These are phyloP conservation scores for Diaporthe nobilis DNA, from an alignment of 2,329 filamentous ascomycete species.

Conservation along the genomic window DNA sequence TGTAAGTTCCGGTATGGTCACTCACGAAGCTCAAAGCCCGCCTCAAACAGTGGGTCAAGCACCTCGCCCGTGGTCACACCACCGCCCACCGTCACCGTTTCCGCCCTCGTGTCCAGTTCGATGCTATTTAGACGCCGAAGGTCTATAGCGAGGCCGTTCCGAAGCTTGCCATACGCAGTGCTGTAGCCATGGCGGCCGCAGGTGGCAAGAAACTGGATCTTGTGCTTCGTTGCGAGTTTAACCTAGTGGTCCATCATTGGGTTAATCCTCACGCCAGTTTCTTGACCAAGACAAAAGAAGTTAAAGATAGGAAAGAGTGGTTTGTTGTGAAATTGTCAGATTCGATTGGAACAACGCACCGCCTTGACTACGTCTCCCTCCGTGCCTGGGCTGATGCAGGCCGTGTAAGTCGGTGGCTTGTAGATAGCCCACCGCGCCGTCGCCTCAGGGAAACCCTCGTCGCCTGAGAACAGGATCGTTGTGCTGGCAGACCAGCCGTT, in stretches of 20 bases:
- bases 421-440: too few species aligned
- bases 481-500: too few species aligned
- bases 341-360: too few species aligned
- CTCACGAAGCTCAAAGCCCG: background rate
- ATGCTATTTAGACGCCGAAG: background rate
- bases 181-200: slow-evolving; percentile 14
- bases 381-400: too few species aligned
- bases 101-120: background rate
- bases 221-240: background rate
- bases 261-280: too few species aligned
- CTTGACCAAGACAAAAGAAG: too few species aligned
- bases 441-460: too few species aligned
- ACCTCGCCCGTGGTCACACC: slow-evolving; percentile 11
- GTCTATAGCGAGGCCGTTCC: background rate
- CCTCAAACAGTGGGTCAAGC: slow-evolving; percentile 15
- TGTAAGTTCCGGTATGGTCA: background rate
- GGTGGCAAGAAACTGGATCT: background rate
- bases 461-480: too few species aligned
- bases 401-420: too few species aligned
- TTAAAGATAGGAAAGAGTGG: too few species aligned
- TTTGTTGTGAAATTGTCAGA: too few species aligned
- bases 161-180: background rate
- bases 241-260: background rate
- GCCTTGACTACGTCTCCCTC: too few species aligned
- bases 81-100: background rate